phyloP scores from a whole-genome alignment of 2,329 filamentous ascomycete genomes.

The Trichothecium sympodiale region DNA sequence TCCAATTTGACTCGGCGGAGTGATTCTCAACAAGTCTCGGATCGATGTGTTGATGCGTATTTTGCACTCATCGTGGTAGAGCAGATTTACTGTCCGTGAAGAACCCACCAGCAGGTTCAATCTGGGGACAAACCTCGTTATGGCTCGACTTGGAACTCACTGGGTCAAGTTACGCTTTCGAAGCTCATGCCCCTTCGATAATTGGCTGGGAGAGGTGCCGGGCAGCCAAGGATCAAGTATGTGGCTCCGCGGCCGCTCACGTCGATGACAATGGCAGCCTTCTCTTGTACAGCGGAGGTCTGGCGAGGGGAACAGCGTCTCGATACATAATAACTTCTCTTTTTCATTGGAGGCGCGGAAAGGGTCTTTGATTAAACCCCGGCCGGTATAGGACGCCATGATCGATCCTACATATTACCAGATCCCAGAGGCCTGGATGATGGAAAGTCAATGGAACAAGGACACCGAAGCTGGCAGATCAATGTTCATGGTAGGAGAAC shows the following conservation, averaged over 20 bases:
- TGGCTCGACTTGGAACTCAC: conserved; percentile 32
- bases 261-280: conserved; percentile 23
- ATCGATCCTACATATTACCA: no score
- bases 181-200: conserved; percentile 28
- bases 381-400: no score
- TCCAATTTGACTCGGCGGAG: conserved; percentile 30
- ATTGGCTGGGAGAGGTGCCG: conserved; percentile 19
- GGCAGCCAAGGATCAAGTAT: conserved; percentile 15
- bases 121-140: conserved; percentile 34
- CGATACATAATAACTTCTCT: conserved; percentile 13
- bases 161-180: conserved; percentile 25
- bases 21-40: conserved; percentile 28
- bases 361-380: no score
- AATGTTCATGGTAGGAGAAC: no score
- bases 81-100: conserved; percentile 25
- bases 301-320: conserved; percentile 27
- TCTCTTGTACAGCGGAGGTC: conserved; percentile 31
- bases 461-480: no score
- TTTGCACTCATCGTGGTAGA: conserved; percentile 33
- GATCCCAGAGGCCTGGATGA: conserved; percentile 27
- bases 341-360: no score
- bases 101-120: conserved; percentile 26
- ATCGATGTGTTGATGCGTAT: conserved; percentile 24
- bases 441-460: conserved; percentile 25
- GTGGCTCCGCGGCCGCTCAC: conserved; percentile 31